A percentile compares a stretch with the other conserved stretches of the same genome.
Evolutionary conservation across 345 rosid genomes (phyloP).

Genomic region (Brassica nigra): DNA sequence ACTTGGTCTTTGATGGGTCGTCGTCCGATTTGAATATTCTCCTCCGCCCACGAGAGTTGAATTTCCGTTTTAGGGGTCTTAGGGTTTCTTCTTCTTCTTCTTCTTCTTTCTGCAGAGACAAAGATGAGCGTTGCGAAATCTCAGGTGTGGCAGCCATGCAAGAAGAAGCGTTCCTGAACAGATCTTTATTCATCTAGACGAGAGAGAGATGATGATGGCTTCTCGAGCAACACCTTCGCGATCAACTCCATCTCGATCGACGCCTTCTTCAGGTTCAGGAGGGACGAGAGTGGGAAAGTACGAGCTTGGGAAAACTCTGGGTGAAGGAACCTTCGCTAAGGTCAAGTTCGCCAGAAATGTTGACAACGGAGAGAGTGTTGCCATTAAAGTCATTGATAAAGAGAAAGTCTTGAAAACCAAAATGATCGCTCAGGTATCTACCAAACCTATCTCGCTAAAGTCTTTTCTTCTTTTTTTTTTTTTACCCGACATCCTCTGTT

Average conservation of each 20-base stretch:
- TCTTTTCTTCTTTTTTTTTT: no score
- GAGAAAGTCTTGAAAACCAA: conserved; percentile 87
- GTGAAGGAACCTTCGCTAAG: conserved; percentile 97
- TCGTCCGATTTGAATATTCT: conserved; percentile 26
- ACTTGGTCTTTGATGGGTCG: conserved; percentile 4
- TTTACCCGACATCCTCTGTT: not conserved
- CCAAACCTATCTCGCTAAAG: no score
- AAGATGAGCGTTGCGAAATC: conserved; percentile 83
- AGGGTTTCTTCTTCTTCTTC: conserved; percentile 15
- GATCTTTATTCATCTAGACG: not conserved
- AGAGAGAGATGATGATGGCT: conserved; percentile 43
- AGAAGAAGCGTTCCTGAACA: conserved; percentile 85
- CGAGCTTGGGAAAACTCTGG: conserved; percentile 89
- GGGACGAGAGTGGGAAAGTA: conserved; percentile 97
- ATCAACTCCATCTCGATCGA: conserved; percentile 41
- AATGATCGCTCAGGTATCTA: conserved; percentile 84
- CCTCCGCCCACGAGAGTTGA: conserved; percentile 32
- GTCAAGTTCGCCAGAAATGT: conserved; percentile 86
- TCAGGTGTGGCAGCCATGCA: conserved; percentile 99
- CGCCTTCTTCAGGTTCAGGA: conserved; percentile 39
- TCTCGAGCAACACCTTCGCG: conserved; percentile 35
- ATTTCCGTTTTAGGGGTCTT: not conserved
- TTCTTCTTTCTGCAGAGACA: not conserved
- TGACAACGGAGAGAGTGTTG: conserved; percentile 76
- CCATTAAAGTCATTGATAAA: conserved; percentile 91